A percentile compares a stretch with the other conserved stretches of the same genome.
phyloP scores from a whole-genome alignment of 2,329 filamentous ascomycete species.

The Tolypocladium inflatum region DNA sequence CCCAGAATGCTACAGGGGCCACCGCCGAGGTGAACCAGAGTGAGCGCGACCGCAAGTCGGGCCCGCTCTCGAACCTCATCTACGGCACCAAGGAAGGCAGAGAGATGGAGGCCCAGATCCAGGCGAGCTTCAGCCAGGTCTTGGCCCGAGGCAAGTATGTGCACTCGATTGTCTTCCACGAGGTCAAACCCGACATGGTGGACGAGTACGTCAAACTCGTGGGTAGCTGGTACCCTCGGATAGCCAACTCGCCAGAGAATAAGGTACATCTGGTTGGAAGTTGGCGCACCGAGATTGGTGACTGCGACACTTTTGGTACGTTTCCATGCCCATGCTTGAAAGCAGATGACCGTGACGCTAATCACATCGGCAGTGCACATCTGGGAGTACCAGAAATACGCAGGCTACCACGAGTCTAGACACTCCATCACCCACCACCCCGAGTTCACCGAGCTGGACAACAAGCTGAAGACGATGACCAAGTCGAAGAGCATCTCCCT shows the following conservation, averaged over 20 bases:
- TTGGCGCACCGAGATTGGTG: slow-evolving; percentile 96
- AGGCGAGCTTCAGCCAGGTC: slow-evolving; percentile 91
- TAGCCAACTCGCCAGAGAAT: slow-evolving; percentile 77
- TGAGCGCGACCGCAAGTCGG: slow-evolving; percentile 56
- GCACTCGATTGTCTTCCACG: slow-evolving; percentile 93
- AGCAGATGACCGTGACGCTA: slow-evolving; percentile 1
- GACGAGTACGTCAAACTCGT: slow-evolving; percentile 90
- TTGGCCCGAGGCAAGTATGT: slow-evolving; percentile 95
- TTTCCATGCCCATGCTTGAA: slow-evolving; percentile 3
- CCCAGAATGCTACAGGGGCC: slow-evolving; percentile 23
- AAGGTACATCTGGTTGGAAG: slow-evolving; percentile 94
- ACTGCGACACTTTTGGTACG: slow-evolving; percentile 92
- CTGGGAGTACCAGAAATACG: slow-evolving; percentile 97
- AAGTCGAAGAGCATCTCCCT: slow-evolving; percentile 76
- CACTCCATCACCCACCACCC: slow-evolving; percentile 76
- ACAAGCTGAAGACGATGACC: slow-evolving; percentile 77
- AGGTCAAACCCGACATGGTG: slow-evolving; percentile 90
- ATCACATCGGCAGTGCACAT: slow-evolving; percentile 66
- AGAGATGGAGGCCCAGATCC: slow-evolving; percentile 89
- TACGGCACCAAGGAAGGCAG: slow-evolving; percentile 95
- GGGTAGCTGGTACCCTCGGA: slow-evolving; percentile 82
- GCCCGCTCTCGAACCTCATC: slow-evolving; percentile 75
- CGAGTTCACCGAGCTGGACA: slow-evolving; percentile 75
- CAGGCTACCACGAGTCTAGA: slow-evolving; percentile 88
- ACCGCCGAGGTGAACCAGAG: slow-evolving; percentile 47